Conservation (phyloP, 768 basidiomycete species). For the Russula brevipes region DNA sequence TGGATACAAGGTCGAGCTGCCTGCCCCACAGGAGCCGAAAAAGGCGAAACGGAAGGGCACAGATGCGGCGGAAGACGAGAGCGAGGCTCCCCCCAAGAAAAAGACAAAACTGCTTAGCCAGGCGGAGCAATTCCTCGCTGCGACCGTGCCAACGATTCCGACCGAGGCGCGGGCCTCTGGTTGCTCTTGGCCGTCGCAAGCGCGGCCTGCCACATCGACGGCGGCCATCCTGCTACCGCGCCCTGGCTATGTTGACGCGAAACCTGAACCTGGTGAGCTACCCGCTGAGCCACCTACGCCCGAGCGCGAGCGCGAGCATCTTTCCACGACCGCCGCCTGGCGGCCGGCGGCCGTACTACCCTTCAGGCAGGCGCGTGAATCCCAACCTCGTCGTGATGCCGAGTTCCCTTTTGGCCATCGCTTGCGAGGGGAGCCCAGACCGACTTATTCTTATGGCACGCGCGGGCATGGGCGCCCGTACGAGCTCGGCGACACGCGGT, state of each 20-base stretch:
- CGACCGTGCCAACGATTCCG: background rate
- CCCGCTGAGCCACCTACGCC: conserved; percentile 1
- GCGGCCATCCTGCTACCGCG: conserved; percentile 5
- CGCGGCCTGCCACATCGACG: background rate
- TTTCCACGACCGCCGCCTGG: background rate
- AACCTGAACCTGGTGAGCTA: conserved; percentile 15
- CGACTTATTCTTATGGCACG: background rate
- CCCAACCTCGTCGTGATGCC: background rate
- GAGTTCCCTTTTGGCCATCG: background rate
- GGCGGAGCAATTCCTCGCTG: conserved; percentile 11
- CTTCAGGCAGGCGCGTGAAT: background rate
- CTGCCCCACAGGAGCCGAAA: conserved; percentile 18
- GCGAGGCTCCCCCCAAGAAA: background rate
- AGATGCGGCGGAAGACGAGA: conserved; percentile 2
- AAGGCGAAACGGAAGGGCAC: conserved; percentile 25
- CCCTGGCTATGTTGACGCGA: conserved; percentile 25
- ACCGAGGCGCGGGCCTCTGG: background rate
- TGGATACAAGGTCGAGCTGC: conserved; percentile 39
- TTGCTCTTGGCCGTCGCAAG: background rate
- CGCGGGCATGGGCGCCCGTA: conserved; percentile 17
- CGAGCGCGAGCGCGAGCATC: background rate
- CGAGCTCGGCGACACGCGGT: conserved; percentile 16
- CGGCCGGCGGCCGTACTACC: background rate
- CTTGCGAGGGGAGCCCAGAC: background rate
- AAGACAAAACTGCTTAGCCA: conserved; percentile 9